Percentiles rank a stretch among this genome's conserved stretches.
Conservation (phyloP, 768 basidiomycete genomes). For the Porpolomopsis calyptriformis region DNA sequence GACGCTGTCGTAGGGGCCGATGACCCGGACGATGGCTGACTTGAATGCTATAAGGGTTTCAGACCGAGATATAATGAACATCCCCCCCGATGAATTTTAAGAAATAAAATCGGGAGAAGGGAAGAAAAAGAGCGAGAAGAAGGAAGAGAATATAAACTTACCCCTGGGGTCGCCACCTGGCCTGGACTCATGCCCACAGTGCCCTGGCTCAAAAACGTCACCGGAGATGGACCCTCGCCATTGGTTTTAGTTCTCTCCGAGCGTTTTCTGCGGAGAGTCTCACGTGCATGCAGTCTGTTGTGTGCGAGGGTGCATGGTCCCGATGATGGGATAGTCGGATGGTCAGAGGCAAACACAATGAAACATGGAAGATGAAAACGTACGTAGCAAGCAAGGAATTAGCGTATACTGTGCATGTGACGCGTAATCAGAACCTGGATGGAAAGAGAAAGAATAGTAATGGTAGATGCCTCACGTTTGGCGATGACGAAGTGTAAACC, state of each 20-base stretch:
- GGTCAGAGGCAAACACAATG: background rate
- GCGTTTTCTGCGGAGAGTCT: background rate
- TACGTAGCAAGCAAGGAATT: slow-evolving; percentile 42
- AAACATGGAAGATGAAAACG: slow-evolving; percentile 10
- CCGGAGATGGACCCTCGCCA: background rate
- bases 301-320: no score
- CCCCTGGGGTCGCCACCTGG: no score
- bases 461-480: slow-evolving; percentile 28
- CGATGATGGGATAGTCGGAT: no score
- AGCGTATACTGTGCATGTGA: slow-evolving; percentile 31
- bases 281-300: background rate
- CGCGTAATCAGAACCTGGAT: background rate
- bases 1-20: background rate
- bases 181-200: background rate
- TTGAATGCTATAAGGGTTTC: background rate
- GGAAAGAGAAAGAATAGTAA: background rate
- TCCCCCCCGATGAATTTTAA: background rate
- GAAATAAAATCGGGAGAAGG: background rate
- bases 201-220: background rate
- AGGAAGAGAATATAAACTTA: background rate
- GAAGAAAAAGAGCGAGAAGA: background rate
- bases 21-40: background rate
- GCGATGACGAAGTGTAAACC: slow-evolving; percentile 43
- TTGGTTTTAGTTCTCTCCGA: background rate
- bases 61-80: no score